Conservation (phyloP, 345 rosid genomes). For the Linum lewisii region DNA sequence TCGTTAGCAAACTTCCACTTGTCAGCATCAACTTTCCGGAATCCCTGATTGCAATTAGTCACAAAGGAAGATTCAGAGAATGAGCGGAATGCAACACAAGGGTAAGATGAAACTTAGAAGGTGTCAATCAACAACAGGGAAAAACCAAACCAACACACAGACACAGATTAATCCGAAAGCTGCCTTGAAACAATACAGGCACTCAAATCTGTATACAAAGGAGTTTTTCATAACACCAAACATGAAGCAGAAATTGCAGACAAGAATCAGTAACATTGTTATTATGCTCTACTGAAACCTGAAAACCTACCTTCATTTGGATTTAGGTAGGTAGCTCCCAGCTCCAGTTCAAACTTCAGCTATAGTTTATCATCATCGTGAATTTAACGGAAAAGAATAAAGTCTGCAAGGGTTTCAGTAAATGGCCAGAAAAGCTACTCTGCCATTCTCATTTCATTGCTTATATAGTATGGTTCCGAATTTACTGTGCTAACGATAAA, state of each 20-base stretch:
- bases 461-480: too few relatives aligned
- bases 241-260: not conserved
- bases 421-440: too few relatives aligned
- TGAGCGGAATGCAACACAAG: constrained; percentile 11
- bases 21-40: constrained; percentile 21
- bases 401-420: too few relatives aligned
- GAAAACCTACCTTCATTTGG: constrained; percentile 33
- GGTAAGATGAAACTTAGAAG: not conserved
- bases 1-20: constrained; percentile 29
- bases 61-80: not conserved
- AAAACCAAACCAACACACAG: not conserved
- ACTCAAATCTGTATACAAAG: not conserved
- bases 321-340: constrained; percentile 2
- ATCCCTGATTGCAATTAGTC: too few relatives aligned
- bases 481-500: too few relatives aligned
- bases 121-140: not conserved
- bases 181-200: not conserved
- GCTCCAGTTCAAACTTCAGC: constrained; percentile 10
- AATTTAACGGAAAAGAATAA: too few relatives aligned
- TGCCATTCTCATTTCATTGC: too few relatives aligned
- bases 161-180: not conserved
- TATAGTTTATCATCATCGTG: not conserved
- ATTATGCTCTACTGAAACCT: constrained; percentile 10
- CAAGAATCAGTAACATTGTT: constrained; percentile 6
- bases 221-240: not conserved